Conservation (phyloP, 1,284 basidiomycete species). For the Cutaneotrichosporon cutaneum region DNA sequence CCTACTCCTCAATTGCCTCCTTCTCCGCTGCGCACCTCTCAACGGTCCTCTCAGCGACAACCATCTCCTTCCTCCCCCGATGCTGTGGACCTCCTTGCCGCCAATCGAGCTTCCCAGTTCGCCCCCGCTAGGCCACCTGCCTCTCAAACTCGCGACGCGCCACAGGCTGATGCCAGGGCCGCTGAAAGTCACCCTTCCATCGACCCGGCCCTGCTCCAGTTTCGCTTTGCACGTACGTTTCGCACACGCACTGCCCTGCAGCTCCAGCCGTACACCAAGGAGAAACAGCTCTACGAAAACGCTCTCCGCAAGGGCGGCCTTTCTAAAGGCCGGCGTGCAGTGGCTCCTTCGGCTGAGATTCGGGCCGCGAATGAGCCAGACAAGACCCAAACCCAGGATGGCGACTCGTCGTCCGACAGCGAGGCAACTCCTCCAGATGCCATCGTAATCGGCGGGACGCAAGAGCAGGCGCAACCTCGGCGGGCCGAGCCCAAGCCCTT, state of each 20-base stretch:
- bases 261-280: slow-evolving; percentile 51
- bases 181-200: not conserved
- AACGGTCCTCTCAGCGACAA: not conserved
- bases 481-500: slow-evolving; percentile 19
- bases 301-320: slow-evolving; percentile 43
- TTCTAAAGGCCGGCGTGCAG: slow-evolving; percentile 29
- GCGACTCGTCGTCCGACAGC: slow-evolving; percentile 6
- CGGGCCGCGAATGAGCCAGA: slow-evolving; percentile 20
- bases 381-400: slow-evolving; percentile 1
- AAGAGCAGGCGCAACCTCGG: slow-evolving; percentile 13
- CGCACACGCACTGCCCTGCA: slow-evolving; percentile 51
- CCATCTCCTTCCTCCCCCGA: slow-evolving; percentile 3
- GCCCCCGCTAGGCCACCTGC: not conserved
- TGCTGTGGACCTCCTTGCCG: slow-evolving; percentile 5
- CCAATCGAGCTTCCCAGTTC: not conserved
- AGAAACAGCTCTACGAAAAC: slow-evolving; percentile 46
- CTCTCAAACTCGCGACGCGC: not conserved
- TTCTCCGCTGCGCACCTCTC: not conserved
- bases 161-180: not conserved
- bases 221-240: slow-evolving; percentile 47
- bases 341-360: slow-evolving; percentile 17
- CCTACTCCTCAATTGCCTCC: not conserved
- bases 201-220: slow-evolving; percentile 43
- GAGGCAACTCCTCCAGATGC: slow-evolving; percentile 28
- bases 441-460: slow-evolving; percentile 44